Conservation (phyloP, 75 land plant genomes). For the Selaginella tamariscina region DNA sequence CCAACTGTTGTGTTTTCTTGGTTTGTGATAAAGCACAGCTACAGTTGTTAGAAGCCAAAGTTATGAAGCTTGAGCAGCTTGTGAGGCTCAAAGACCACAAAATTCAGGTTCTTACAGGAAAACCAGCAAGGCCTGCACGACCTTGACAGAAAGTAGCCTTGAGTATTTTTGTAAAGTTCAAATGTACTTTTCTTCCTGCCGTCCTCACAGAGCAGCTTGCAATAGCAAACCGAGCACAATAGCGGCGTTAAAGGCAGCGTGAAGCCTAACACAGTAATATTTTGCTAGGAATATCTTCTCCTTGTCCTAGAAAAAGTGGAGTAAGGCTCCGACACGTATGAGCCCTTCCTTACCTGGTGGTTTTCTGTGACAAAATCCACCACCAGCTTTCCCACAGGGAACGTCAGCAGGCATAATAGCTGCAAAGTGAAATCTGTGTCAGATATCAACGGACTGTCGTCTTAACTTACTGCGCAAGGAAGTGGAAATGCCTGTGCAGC, state of each 20-base stretch:
- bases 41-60: constrained; percentile 35
- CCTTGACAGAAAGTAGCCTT: too few relatives aligned
- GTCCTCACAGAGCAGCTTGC: too few relatives aligned
- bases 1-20: background rate
- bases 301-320: constrained; percentile 41
- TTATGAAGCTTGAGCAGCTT: constrained; percentile 35
- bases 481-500: constrained; percentile 43
- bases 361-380: constrained; percentile 46
- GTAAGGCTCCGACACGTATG: background rate
- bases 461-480: constrained; percentile 50
- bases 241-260: constrained; percentile 61
- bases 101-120: constrained; percentile 35
- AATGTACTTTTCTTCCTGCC: too few relatives aligned
- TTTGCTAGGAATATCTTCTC: constrained; percentile 79
- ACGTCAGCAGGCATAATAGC: constrained; percentile 37
- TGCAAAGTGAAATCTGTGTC: constrained; percentile 13
- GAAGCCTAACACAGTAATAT: constrained; percentile 76
- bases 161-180: background rate
- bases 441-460: too few relatives aligned
- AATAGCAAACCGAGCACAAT: constrained; percentile 42
- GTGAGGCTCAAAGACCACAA: constrained; percentile 37
- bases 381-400: constrained; percentile 48
- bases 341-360: constrained; percentile 36
- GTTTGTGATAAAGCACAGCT: background rate
- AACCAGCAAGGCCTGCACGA: constrained; percentile 2